phyloP scores from a whole-genome alignment of 495 filamentous ascomycete species.

The Barbatosphaeria neglecta region DNA sequence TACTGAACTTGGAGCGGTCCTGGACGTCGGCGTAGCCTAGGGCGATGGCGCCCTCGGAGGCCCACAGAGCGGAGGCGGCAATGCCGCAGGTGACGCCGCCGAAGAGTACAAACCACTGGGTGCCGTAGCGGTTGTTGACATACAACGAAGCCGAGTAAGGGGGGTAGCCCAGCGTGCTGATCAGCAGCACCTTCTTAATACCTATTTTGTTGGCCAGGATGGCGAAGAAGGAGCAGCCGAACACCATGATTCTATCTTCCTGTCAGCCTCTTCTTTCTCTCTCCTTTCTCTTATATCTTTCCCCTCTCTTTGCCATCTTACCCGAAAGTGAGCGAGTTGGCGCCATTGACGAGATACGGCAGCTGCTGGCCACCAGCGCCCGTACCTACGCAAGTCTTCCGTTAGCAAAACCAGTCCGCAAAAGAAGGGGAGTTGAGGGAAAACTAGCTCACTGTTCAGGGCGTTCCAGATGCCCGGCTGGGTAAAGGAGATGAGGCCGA shows the following conservation, averaged over 20 bases:
- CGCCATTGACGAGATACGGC: slow-evolving; percentile 45
- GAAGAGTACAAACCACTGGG: slow-evolving; percentile 45
- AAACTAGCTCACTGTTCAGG: slow-evolving; percentile 36
- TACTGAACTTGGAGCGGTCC: slow-evolving; percentile 41
- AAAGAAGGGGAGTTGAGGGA: no score
- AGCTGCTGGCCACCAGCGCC: slow-evolving; percentile 46
- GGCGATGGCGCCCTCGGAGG: slow-evolving; percentile 45
- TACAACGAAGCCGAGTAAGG: slow-evolving; percentile 46
- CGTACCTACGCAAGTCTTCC: slow-evolving; percentile 13
- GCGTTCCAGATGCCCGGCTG: slow-evolving; percentile 52
- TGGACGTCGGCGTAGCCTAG: slow-evolving; percentile 44
- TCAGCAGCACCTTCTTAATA: slow-evolving; percentile 39
- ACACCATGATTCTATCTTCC: slow-evolving; percentile 37
- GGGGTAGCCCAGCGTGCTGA: slow-evolving; percentile 45
- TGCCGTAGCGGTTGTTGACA: slow-evolving; percentile 46
- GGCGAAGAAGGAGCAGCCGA: slow-evolving; percentile 40
- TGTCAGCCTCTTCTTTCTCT: slow-evolving; percentile 2
- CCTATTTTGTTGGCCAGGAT: slow-evolving; percentile 43
- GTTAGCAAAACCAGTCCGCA: neutral
- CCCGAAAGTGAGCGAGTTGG: slow-evolving; percentile 45
- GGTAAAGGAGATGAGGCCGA: slow-evolving; percentile 44
- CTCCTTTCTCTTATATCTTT: neutral
- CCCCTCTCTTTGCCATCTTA: neutral
- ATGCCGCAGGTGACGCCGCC: slow-evolving; percentile 46
- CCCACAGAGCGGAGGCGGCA: slow-evolving; percentile 45